Percentiles rank a stretch among this genome's conserved stretches.
Conservation (phyloP, 73 alveolate genomes). For the Uronychia setigera region DNA sequence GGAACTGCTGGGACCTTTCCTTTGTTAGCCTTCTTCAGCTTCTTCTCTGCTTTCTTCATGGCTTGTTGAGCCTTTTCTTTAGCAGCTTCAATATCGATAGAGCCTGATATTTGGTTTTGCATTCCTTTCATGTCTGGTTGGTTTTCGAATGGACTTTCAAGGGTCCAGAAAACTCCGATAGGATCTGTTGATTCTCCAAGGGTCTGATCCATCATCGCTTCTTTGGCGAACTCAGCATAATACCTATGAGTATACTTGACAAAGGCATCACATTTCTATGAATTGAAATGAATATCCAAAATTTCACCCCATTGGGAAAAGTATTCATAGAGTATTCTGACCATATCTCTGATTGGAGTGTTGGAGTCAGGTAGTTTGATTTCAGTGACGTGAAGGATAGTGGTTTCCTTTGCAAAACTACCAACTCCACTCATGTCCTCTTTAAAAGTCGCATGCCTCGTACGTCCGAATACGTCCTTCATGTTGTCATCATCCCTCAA, state of each 20-base stretch:
- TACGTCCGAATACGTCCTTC: constrained; percentile 97
- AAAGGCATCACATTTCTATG: constrained; percentile 89
- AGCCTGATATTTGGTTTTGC: not conserved
- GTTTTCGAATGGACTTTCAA: constrained; percentile 78
- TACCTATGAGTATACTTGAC: constrained; percentile 96
- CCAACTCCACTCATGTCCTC: constrained; percentile 98
- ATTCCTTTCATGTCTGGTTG: constrained; percentile 30
- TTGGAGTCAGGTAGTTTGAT: constrained; percentile 84
- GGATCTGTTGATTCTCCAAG: constrained; percentile 85
- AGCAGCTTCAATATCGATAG: constrained; percentile 1
- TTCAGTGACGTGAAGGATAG: constrained; percentile 90
- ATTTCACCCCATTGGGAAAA: constrained; percentile 98
- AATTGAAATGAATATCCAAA: constrained; percentile 93
- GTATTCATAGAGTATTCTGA: constrained; percentile 88
- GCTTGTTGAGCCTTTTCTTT: not conserved
- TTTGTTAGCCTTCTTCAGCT: constrained; percentile 6
- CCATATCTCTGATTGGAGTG: constrained; percentile 90
- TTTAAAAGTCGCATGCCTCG: constrained; percentile 91
- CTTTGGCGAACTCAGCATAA: constrained; percentile 98
- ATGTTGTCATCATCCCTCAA: constrained; percentile 85
- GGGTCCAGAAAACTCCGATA: constrained; percentile 95
- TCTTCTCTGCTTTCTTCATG: constrained; percentile 6
- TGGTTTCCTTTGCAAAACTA: constrained; percentile 92
- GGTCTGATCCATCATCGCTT: constrained; percentile 97
- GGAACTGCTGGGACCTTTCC: not conserved